Conservation (phyloP, 768 basidiomycete species). For the Gyrodon lividus region DNA sequence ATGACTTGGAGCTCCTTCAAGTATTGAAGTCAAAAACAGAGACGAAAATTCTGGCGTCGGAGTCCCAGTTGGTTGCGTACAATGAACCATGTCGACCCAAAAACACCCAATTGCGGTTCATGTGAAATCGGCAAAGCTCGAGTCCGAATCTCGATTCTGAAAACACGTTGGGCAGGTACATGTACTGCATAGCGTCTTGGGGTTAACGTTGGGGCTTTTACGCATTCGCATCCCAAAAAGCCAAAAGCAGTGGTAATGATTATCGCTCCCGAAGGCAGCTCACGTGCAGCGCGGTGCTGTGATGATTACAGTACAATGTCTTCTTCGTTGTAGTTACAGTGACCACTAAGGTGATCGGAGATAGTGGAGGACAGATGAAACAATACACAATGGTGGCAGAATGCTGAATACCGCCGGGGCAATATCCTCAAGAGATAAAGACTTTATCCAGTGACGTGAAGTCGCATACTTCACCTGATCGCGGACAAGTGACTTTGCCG, state of each 20-base stretch:
- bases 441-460: constrained; percentile 79
- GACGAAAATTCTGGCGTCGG: not conserved
- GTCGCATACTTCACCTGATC: constrained; percentile 61
- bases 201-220: constrained; percentile 16
- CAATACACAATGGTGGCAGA: not conserved
- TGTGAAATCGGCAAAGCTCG: constrained; percentile 17
- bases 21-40: not conserved
- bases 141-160: constrained; percentile 22
- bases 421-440: constrained; percentile 70
- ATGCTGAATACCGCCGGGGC: not conserved
- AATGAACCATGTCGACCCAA: not conserved
- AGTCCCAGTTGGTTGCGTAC: not conserved
- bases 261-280: constrained; percentile 23
- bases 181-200: constrained; percentile 5
- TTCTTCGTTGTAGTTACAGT: constrained; percentile 1
- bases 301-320: constrained; percentile 1
- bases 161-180: constrained; percentile 23
- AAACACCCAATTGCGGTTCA: not conserved
- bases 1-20: not conserved
- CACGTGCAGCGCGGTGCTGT: constrained; percentile 14
- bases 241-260: constrained; percentile 8
- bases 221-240: constrained; percentile 9
- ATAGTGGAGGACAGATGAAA: not conserved
- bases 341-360: not conserved
- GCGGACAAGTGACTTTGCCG: constrained; percentile 82